These are phyloP conservation scores for Noccaea caerulescens DNA, from an alignment of 345 rosid species.

Conservation along the genomic window DNA sequence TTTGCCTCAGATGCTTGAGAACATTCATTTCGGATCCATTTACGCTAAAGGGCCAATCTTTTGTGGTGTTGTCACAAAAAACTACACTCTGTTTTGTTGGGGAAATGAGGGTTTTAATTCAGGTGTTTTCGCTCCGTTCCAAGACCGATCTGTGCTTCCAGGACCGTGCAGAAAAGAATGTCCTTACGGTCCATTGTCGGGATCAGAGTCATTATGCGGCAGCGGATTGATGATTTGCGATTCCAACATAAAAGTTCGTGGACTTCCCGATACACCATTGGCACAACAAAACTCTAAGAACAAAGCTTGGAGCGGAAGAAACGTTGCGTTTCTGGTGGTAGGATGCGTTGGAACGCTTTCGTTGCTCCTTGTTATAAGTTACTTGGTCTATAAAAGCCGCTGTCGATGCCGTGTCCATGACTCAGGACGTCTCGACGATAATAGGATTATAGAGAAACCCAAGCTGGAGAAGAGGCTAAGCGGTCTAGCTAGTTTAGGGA, in stretches of 20 bases:
- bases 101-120: conserved; percentile 48
- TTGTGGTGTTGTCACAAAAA: conserved; percentile 51
- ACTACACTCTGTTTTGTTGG: conserved; percentile 70
- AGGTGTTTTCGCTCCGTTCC: conserved; percentile 47
- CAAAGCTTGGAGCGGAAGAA: conserved; percentile 46
- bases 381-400: conserved; percentile 54
- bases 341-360: conserved; percentile 65
- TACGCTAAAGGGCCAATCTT: conserved; percentile 62
- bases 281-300: not conserved
- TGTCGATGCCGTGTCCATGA: conserved; percentile 64
- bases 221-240: conserved; percentile 19
- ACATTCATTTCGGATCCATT: conserved; percentile 43
- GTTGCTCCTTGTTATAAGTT: conserved; percentile 46
- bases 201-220: conserved; percentile 45
- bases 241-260: not conserved
- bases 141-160: conserved; percentile 44
- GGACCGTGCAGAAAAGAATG: conserved; percentile 60
- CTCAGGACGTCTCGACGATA: conserved; percentile 64
- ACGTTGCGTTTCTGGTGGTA: conserved; percentile 58
- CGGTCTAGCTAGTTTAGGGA: conserved; percentile 65
- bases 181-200: conserved; percentile 35
- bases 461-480: conserved; percentile 65
- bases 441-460: conserved; percentile 25
- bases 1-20: conserved; percentile 48
- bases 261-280: not conserved